Base-by-base conservation (phyloP, 768 basidiomycete species). In the Russula compacta region DNA sequence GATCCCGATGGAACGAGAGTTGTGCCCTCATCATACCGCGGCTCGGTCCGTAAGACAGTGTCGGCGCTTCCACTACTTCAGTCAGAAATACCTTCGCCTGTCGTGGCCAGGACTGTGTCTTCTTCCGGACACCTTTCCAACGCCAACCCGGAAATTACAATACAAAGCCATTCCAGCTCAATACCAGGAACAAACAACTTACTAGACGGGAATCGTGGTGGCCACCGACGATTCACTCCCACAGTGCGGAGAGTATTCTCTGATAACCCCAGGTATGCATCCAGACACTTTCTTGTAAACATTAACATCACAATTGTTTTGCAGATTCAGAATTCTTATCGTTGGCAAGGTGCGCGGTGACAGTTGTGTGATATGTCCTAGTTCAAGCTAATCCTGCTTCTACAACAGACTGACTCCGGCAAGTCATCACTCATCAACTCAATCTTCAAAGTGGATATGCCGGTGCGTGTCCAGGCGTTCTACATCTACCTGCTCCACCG, bases 341-440 rank as follows among this genome's bases (percentile, higher is more conserved):
- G 49, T 44, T 17, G 58, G 58, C 14, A 58, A 58, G 58, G 59
- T 48, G n/a, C 39, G 53, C 42, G 14, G 5, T 7, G 32, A 7
- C 15, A 12, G 3, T 15, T 17, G 36, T 11, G 9, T 19, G 14
- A 7, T 6, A 17, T 17, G 2, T 14, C 32, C 6, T 32, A 36
- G 14, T 6, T 35, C 40, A 21, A 24, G 11, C 32, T 2, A 17
- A 43, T 39, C 5, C 17, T 0, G 19, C 12, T 5, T 9, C n/a
- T 21, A 24, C 11, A 3, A 35, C 17, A 58, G 58, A 58, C 11
- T 3, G 6, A 4, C 21, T 58, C 58, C 6, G 58, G 58, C 10
- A 58, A 58, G 38, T 58, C 58, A 32, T 58, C 49, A 6, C 58
- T 58, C n/a, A 29, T 58, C 21, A 5, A 44, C 8, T 5, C 49